phyloP scores from a whole-genome alignment of 2,329 filamentous ascomycete genomes.

The Fusarium hostae region DNA sequence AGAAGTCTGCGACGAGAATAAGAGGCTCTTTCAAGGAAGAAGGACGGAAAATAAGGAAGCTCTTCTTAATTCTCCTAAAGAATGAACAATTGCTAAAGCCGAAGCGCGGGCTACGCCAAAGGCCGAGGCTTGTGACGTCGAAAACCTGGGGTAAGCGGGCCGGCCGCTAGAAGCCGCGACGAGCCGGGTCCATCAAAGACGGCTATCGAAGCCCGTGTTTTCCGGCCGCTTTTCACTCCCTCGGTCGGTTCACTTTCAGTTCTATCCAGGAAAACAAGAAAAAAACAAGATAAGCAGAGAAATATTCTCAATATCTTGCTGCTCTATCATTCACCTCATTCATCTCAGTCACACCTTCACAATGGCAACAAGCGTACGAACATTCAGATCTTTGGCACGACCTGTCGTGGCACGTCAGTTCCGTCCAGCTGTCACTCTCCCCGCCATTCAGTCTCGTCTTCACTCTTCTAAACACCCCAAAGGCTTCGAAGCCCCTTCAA shows the following conservation, averaged over 20 bases:
- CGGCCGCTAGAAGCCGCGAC: constrained; percentile 40
- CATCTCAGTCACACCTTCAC: constrained; percentile 12
- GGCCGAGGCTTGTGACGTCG: constrained; percentile 45
- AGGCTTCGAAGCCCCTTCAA: constrained; percentile 74
- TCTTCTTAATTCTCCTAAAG: constrained; percentile 22
- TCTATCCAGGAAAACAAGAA: not conserved
- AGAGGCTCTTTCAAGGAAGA: constrained; percentile 18
- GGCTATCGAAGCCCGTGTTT: constrained; percentile 35
- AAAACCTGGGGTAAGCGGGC: constrained; percentile 45
- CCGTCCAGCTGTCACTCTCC: constrained; percentile 47
- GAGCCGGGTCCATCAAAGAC: constrained; percentile 27
- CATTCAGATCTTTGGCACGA: constrained; percentile 51
- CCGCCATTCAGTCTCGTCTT: constrained; percentile 52
- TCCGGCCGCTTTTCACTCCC: constrained; percentile 31
- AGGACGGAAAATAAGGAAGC: not conserved
- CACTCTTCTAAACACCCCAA: constrained; percentile 70
- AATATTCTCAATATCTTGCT: constrained; percentile 1
- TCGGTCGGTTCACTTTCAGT: constrained; percentile 25
- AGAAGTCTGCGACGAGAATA: not conserved
- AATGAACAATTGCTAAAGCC: constrained; percentile 12
- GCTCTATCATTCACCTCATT: not conserved
- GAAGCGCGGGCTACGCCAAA: constrained; percentile 28
- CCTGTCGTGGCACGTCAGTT: constrained; percentile 44
- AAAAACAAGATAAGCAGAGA: constrained; percentile 5
- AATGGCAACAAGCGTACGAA: constrained; percentile 58